These are phyloP conservation scores for Neohortaea acidophila DNA, from an alignment of 495 filamentous ascomycete species.

Conservation along the genomic window DNA sequence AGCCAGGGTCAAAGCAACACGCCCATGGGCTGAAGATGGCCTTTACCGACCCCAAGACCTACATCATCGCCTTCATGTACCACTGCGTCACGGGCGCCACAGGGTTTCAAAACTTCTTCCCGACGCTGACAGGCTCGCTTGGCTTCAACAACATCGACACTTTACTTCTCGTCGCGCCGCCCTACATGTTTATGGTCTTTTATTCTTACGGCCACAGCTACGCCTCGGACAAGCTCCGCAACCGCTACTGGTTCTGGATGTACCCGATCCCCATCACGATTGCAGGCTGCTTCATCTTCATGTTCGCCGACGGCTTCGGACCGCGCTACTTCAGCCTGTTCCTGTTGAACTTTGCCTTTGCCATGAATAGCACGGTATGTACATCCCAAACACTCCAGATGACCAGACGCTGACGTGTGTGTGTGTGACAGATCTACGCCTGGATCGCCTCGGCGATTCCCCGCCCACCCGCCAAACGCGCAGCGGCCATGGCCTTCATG, in stretches of 20 bases:
- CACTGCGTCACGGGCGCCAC: slow-evolving; percentile 37
- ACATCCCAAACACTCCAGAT: not conserved
- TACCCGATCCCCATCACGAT: slow-evolving; percentile 38
- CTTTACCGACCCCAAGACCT: slow-evolving; percentile 38
- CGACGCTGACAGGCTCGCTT: slow-evolving; percentile 33
- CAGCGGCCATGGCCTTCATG: slow-evolving; percentile 40
- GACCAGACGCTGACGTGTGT: not conserved
- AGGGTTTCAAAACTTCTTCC: slow-evolving; percentile 44
- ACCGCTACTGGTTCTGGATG: slow-evolving; percentile 39
- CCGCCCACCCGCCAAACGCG: slow-evolving; percentile 40
- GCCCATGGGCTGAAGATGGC: slow-evolving; percentile 36
- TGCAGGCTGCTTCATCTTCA: slow-evolving; percentile 37
- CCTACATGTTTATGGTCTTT: slow-evolving; percentile 41
- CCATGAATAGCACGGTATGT: slow-evolving; percentile 32
- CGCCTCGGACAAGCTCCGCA: slow-evolving; percentile 31
- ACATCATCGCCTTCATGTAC: slow-evolving; percentile 34
- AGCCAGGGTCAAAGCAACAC: slow-evolving; percentile 34
- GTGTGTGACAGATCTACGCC: slow-evolving; percentile 27
- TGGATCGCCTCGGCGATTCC: slow-evolving; percentile 40
- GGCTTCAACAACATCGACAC: slow-evolving; percentile 30
- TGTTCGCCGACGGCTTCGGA: slow-evolving; percentile 33
- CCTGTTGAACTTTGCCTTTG: slow-evolving; percentile 40
- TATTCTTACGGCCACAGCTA: slow-evolving; percentile 34
- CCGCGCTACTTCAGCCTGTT: slow-evolving; percentile 40
- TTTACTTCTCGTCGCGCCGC: slow-evolving; percentile 37